These are phyloP conservation scores for Epichloe elymi DNA, from an alignment of 2,329 filamentous ascomycete species.

Conservation along the genomic window DNA sequence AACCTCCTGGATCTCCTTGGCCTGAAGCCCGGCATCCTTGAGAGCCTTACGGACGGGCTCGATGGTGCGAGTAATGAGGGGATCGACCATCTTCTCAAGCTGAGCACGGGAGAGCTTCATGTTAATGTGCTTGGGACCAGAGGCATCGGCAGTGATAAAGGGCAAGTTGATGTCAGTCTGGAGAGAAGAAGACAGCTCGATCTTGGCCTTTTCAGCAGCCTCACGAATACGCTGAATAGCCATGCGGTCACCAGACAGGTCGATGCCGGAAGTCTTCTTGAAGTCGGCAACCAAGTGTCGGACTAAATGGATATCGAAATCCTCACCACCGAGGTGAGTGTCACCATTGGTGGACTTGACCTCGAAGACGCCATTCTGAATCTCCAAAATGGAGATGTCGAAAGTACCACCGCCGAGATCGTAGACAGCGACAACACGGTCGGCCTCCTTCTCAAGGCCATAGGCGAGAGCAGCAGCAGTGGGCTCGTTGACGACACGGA, in stretches of 20 bases:
- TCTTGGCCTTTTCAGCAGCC: constrained; percentile 98
- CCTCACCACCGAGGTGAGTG: constrained; percentile 94
- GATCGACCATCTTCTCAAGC: constrained; percentile 86
- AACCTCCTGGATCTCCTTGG: constrained; percentile 93
- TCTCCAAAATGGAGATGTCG: constrained; percentile 96
- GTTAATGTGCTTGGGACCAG: constrained; percentile 97
- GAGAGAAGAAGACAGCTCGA: constrained; percentile 86
- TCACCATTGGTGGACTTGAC: constrained; percentile 99
- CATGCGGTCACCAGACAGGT: constrained; percentile 88
- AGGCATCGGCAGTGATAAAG: constrained; percentile 94
- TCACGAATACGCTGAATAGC: constrained; percentile 98
- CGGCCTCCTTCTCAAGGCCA: constrained; percentile 86
- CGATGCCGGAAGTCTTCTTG: constrained; percentile 89
- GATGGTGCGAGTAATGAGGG: constrained; percentile 72
- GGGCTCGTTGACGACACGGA: constrained; percentile 96
- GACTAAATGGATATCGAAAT: constrained; percentile 92
- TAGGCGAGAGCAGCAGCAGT: constrained; percentile 93
- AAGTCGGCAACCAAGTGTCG: constrained; percentile 89
- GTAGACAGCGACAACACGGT: constrained; percentile 86
- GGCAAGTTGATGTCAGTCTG: constrained; percentile 97
- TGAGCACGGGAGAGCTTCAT: constrained; percentile 83
- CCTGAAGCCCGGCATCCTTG: constrained; percentile 83
- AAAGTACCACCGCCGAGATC: constrained; percentile 98
- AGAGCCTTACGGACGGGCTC: constrained; percentile 93
- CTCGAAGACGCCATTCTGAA: constrained; percentile 96